A percentile compares a stretch with the other conserved stretches of the same genome.
Evolutionary conservation across 1,139 yeast genomes (phyloP).

Genomic region (Diutina siamensis): DNA sequence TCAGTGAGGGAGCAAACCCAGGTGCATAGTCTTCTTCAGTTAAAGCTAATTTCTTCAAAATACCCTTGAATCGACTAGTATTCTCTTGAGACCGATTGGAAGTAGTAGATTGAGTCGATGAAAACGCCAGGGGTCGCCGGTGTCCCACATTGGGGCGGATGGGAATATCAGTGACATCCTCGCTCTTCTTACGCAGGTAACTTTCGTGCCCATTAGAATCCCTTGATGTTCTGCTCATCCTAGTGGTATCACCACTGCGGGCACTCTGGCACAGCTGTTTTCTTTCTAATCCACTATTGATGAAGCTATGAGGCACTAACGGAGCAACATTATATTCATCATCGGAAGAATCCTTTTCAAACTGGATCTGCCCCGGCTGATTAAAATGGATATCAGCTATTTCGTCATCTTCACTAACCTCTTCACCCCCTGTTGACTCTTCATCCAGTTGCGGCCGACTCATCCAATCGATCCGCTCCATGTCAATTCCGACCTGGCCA

Average conservation of each 20-base stretch:
- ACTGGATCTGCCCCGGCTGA: neutral
- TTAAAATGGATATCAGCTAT: neutral
- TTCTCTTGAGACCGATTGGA: neutral
- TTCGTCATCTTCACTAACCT: neutral
- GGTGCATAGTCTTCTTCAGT: conserved; percentile 1
- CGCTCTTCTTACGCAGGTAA: too few species aligned
- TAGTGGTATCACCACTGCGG: neutral
- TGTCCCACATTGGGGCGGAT: neutral
- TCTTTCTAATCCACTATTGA: neutral
- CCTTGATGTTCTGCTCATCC: neutral
- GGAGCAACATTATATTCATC: neutral
- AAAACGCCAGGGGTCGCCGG: neutral
- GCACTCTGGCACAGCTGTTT: neutral
- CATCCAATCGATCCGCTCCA: neutral
- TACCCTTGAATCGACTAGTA: neutral
- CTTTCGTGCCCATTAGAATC: neutral
- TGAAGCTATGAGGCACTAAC: neutral
- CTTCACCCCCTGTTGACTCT: neutral
- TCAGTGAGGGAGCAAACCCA: neutral
- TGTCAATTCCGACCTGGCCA: neutral
- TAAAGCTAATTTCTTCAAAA: neutral
- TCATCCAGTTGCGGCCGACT: neutral
- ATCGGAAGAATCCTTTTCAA: neutral
- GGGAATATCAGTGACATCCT: neutral
- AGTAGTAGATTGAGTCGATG: neutral